Evolutionary conservation across 495 filamentous ascomycete genomes (phyloP).

Genomic region (Xylaria intraflava): DNA sequence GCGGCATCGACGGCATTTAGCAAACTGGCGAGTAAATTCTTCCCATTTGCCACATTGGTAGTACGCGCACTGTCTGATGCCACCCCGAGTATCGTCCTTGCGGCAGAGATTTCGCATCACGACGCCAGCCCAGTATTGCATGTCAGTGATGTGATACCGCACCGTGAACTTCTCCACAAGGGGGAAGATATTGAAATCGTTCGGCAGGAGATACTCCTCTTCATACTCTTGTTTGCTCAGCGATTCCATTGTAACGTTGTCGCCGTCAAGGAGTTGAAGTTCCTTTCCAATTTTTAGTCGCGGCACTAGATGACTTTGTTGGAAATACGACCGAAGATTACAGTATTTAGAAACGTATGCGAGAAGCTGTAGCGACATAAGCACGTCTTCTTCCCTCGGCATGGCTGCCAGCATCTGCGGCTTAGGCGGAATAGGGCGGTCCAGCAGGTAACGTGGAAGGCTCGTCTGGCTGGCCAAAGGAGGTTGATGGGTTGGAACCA

Average conservation of each 20-base stretch:
- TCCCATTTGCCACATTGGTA: conserved; percentile 99
- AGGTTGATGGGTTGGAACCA: conserved; percentile 66
- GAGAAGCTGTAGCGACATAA: conserved; percentile 96
- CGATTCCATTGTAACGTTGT: conserved; percentile 37
- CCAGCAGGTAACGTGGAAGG: conserved; percentile 66
- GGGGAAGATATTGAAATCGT: conserved; percentile 97
- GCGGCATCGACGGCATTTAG: conserved; percentile 92
- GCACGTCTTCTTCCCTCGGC: conserved; percentile 92
- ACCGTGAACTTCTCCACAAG: conserved; percentile 98
- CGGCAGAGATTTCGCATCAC: conserved; percentile 98
- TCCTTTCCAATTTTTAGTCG: conserved; percentile 84
- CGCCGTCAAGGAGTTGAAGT: conserved; percentile 65
- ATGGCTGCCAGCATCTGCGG: conserved; percentile 74
- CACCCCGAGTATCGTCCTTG: conserved; percentile 89
- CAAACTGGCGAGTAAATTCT: conserved; percentile 89
- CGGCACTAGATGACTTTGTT: conserved; percentile 88
- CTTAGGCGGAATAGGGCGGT: conserved; percentile 57
- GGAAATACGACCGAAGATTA: conserved; percentile 90
- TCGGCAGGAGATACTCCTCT: conserved; percentile 85
- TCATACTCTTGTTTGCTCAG: conserved; percentile 54
- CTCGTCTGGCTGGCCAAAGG: conserved; percentile 53
- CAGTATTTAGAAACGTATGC: conserved; percentile 99
- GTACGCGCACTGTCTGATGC: conserved; percentile 93
- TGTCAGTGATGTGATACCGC: conserved; percentile 85
- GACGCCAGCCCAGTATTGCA: conserved; percentile 99